phyloP scores from a whole-genome alignment of 2,329 filamentous ascomycete species.

The Fonsecaea erecta region DNA sequence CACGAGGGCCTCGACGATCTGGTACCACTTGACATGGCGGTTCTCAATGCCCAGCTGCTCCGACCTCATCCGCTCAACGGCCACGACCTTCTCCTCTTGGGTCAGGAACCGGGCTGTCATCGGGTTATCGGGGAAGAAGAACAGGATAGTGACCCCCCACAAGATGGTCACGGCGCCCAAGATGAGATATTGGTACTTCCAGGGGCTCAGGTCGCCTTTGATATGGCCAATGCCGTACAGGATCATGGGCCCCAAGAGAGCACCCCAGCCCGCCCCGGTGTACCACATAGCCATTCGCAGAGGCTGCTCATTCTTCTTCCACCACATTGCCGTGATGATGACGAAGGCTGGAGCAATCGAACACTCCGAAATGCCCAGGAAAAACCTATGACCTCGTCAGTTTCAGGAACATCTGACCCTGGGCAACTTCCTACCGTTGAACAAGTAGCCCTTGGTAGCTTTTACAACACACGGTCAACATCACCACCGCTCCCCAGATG shows the following conservation, averaged over 20 bases:
- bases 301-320: conserved; percentile 55
- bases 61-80: too few species aligned
- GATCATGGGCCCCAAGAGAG: background rate
- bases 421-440: background rate
- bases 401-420: background rate
- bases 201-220: background rate
- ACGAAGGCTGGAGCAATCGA: conserved; percentile 56
- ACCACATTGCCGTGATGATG: conserved; percentile 58
- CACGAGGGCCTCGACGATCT: too few species aligned
- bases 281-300: conserved; percentile 64
- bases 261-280: background rate
- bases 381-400: conserved; percentile 43
- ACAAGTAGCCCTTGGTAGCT: background rate
- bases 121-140: background rate
- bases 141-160: background rate
- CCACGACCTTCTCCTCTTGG: too few species aligned
- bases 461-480: background rate
- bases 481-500: background rate
- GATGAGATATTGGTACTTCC: background rate
- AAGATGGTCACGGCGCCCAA: background rate
- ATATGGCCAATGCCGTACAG: background rate
- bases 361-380: conserved; percentile 55
- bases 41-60: too few species aligned
- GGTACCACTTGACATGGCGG: too few species aligned
- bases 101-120: too few species aligned